These are phyloP conservation scores for Cydonia oblonga DNA, from an alignment of 331 rosid genomes.

Conservation along the genomic window DNA sequence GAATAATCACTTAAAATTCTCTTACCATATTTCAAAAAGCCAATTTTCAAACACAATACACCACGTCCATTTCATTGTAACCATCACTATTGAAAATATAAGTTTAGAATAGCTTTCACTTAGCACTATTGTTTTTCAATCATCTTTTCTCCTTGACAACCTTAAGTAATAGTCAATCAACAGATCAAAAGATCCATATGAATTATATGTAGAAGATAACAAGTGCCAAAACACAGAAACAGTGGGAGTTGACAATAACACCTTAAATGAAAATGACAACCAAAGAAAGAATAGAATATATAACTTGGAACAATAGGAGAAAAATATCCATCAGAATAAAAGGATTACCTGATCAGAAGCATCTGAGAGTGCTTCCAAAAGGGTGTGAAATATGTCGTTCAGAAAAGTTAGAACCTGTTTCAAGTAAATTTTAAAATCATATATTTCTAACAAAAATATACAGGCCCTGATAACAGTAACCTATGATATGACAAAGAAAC, in stretches of 20 bases:
- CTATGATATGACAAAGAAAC: background rate
- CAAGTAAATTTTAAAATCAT: slow-evolving; percentile 8
- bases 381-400: slow-evolving; percentile 64
- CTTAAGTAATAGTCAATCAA: background rate
- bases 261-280: background rate
- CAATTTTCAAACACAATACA: background rate
- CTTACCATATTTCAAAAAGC: background rate
- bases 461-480: background rate
- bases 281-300: background rate
- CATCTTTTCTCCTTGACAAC: background rate
- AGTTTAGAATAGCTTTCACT: background rate
- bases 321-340: slow-evolving; percentile 7
- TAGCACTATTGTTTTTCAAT: background rate
- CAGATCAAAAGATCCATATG: background rate
- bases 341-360: slow-evolving; percentile 74
- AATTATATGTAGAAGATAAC: background rate
- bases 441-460: background rate
- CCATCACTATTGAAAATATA: background rate
- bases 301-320: background rate
- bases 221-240: background rate
- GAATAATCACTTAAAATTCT: background rate
- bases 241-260: background rate
- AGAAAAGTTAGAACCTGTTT: slow-evolving; percentile 66
- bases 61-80: background rate
- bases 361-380: slow-evolving; percentile 85